Evolutionary conservation across 176 grass and related monocot genomes (phyloP), one percentile per base, ranked within the genome.

Genomic region (Lolium perenne): DNA sequence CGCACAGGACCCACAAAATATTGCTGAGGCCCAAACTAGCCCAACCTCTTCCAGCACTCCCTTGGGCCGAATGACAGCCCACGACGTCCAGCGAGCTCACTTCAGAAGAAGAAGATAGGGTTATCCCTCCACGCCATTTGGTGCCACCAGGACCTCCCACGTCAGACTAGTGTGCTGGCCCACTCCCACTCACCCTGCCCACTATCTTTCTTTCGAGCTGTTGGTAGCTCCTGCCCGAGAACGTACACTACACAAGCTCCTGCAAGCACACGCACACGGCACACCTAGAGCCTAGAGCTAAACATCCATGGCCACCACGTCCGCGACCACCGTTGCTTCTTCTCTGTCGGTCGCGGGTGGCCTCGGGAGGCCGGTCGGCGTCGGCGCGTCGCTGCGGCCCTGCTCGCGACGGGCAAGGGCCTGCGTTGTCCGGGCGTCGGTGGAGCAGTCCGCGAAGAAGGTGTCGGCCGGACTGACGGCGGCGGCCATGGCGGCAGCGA

Each of bases 401-500:
- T 9, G 20, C 61, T 50, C 74, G 14, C 8, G 25, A 0, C 41
- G 63, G 12, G 59, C 73, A 60, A 32, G 51, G 11, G 35, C 3
- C 38, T 9, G 1, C 53, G 64, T 43, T n/a, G 81, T 84, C 43
- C 43, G 64, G 20, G 74, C 74, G 14, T 83, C 62, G 22, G 25
- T 50, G 50, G 8, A 47, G 59, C 13, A 57, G n/a, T 45, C 80
- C 0, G 8, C 23, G 51, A 83, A 67, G 82, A 85, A 75, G 59
- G 70, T 60, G 15, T 60, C 49, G 4, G 64, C 35, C 1, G 79
- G 70, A 8, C 59, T 77, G 58, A 25, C 82, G 7, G 51, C 77
- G 51, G 82, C 77, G 3, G 69, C 82, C 32, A 35, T 88, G 32
- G 82, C 70, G 21, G 82, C 90, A 1, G 71, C 71, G 51, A 26